Base-by-base conservation (phyloP, 2,329 filamentous ascomycete species). In the Magnaporthiopsis incrustans region DNA sequence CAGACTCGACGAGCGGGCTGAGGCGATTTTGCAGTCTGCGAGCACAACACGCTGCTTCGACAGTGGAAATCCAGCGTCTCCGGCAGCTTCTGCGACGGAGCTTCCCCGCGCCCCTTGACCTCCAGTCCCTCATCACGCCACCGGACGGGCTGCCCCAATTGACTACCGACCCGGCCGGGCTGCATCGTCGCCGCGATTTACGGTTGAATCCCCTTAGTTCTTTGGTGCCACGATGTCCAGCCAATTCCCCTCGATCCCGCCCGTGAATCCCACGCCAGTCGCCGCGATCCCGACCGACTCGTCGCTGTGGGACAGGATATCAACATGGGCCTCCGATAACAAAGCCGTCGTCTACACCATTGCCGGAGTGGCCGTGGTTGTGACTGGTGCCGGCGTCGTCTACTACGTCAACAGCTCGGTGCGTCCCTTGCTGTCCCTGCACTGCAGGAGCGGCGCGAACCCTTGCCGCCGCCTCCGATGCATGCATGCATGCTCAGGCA, bases 261-360 rank as follows among this genome's bases (percentile, higher is more conserved):
- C 78, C 64, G 74, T 76, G 67, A 75, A 74, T 66, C 75, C 77
- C 66, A 75, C 74, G 50, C 69, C 77, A 66, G 76, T 78, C 65
- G 73, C 85, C 63, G 78, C 80, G 57, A 75, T 85, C 70, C 78
- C 84, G 65, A 75, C 80, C 68, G 84, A 89, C 67, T 85, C 88
- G 66, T 89, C 90, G 60, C 79, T 95, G 64, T 97, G 92, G 92
- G 91, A 97, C 77, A 89, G 93, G 72, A 81, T 97, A 78, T 89
- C 92, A 69, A 88, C 82, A 73, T 99, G 95, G 94, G 92, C 90
- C 18, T 91, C 92, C 2, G 94, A 98, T 76, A 93, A 99, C 80
- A 98, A 97, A 81, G 90, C 91, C 60, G 85, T 94, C 64, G 93
- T 96, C 67, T 99, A 97, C 78, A 97, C 95, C 69, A 91, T 98